Conservation (phyloP, 2,329 filamentous ascomycete species). For the Trichophyton benhamiae region DNA sequence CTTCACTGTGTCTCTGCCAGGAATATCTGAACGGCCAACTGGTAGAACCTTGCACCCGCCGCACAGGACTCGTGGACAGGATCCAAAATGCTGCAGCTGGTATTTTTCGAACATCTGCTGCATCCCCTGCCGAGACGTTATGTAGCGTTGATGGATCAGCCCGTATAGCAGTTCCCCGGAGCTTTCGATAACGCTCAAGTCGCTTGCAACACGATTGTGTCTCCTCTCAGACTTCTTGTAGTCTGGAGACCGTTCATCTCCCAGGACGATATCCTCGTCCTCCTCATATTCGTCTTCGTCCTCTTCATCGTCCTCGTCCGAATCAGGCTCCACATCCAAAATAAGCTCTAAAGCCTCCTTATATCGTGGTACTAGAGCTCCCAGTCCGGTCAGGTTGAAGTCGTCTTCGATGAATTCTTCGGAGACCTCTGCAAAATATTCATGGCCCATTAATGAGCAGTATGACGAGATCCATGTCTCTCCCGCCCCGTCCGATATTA, state of each 20-base stretch:
- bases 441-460: slow-evolving; percentile 87
- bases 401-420: slow-evolving; percentile 99
- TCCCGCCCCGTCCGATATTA: slow-evolving; percentile 36
- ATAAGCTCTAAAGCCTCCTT: slow-evolving; percentile 99
- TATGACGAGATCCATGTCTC: slow-evolving; percentile 99
- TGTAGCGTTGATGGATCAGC: slow-evolving; percentile 95
- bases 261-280: slow-evolving; percentile 54
- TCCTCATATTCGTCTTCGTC: slow-evolving; percentile 58
- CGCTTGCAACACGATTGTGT: slow-evolving; percentile 77
- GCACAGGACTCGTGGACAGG: slow-evolving; percentile 89
- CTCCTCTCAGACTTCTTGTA: slow-evolving; percentile 51
- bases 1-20: slow-evolving; percentile 94
- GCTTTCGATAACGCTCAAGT: slow-evolving; percentile 89
- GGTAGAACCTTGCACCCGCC: slow-evolving; percentile 80
- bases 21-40: slow-evolving; percentile 86
- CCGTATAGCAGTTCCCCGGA: slow-evolving; percentile 98
- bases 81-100: slow-evolving; percentile 88
- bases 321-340: slow-evolving; percentile 91
- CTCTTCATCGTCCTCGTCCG: slow-evolving; percentile 56
- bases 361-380: slow-evolving; percentile 94
- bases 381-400: slow-evolving; percentile 93
- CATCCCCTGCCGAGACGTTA: slow-evolving; percentile 89
- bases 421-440: slow-evolving; percentile 97
- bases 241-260: slow-evolving; percentile 43
- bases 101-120: slow-evolving; percentile 99